phyloP scores from a whole-genome alignment of 257 asterid species.

The Catharanthus roseus region DNA sequence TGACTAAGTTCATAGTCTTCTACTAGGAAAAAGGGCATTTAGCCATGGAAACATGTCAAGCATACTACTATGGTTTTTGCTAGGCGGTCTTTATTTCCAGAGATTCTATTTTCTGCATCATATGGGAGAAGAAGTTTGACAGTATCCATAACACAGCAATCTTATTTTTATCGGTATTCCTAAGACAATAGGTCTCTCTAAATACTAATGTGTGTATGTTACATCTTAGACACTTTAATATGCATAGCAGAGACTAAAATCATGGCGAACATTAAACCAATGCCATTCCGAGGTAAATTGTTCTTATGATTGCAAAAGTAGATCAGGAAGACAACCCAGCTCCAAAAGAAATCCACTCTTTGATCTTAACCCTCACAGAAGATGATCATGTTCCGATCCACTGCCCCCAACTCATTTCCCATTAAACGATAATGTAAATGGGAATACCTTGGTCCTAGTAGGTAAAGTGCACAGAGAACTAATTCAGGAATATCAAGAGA shows the following conservation, averaged over 20 bases:
- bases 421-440: neutral
- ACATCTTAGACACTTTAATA: neutral
- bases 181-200: neutral
- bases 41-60: neutral
- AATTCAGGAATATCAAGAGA: neutral
- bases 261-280: neutral
- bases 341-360: neutral
- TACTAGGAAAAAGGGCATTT: neutral
- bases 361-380: neutral
- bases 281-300: neutral
- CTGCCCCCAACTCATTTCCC: neutral
- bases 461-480: neutral
- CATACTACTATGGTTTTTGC: neutral
- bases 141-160: neutral
- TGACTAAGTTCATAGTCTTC: neutral
- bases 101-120: neutral
- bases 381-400: neutral
- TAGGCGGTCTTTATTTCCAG: neutral
- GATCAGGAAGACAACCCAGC: neutral
- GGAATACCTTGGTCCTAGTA: neutral
- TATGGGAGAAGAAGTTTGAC: neutral
- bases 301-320: neutral
- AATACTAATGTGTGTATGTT: neutral
- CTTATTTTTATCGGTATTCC: too few relatives aligned
- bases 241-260: neutral